These are phyloP conservation scores for Trichoderma sp. DNA, from an alignment of 2,329 filamentous ascomycete genomes.

Conservation along the genomic window DNA sequence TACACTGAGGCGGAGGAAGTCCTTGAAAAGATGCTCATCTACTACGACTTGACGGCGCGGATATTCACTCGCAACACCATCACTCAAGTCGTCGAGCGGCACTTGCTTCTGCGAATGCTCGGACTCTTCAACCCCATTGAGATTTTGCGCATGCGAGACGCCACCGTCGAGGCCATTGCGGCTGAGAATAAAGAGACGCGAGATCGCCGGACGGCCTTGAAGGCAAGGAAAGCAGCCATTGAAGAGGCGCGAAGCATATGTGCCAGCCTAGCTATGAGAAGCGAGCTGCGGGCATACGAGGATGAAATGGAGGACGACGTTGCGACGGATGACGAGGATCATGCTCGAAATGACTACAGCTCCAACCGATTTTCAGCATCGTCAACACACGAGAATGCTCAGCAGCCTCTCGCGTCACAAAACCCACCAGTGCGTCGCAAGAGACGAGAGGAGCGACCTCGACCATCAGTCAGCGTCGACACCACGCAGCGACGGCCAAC, in stretches of 20 bases:
- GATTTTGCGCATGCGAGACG: conserved; percentile 45
- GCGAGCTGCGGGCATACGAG: conserved; percentile 43
- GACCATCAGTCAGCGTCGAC: conserved; percentile 19
- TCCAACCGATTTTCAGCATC: conserved; percentile 19
- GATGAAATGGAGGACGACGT: conserved; percentile 33
- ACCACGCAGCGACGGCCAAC: conserved; percentile 18
- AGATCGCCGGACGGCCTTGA: conserved; percentile 46
- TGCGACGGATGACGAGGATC: conserved; percentile 32
- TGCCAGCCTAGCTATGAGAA: conserved; percentile 50
- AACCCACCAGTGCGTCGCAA: conserved; percentile 25
- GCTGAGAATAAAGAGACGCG: conserved; percentile 53
- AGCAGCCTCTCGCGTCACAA: conserved; percentile 21
- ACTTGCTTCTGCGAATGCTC: conserved; percentile 50
- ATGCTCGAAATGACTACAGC: conserved; percentile 12
- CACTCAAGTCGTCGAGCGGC: conserved; percentile 50
- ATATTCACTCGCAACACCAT: conserved; percentile 53
- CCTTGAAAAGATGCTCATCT: conserved; percentile 54
- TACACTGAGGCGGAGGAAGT: conserved; percentile 53
- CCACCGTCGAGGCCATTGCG: conserved; percentile 47
- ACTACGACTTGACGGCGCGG: conserved; percentile 51
- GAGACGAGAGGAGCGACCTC: conserved; percentile 26
- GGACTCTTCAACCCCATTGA: conserved; percentile 51
- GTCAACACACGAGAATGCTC: conserved; percentile 17
- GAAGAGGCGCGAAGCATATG: conserved; percentile 50
- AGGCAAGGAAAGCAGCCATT: conserved; percentile 48